Evolutionary conservation across 345 rosid genomes (phyloP), one percentile per base, ranked within the genome.

Genomic region (Punica granatum): DNA sequence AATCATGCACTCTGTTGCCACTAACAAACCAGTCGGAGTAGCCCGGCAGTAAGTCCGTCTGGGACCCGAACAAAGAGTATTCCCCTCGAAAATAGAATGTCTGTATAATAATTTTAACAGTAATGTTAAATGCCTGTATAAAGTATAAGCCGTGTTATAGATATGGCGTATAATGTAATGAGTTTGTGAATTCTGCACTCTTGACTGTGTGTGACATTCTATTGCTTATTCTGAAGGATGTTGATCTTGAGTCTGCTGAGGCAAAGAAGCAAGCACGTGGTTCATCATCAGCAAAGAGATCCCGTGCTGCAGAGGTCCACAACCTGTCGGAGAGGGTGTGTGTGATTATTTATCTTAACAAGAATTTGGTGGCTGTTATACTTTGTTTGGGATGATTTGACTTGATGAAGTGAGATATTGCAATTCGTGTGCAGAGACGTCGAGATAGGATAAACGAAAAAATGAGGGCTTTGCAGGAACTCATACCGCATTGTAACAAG

Each of bases 281-380:
- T 75, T 83, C 91, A 63, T 65, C 88, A 69, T 88, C 90, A 30
- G 67, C 83, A 2, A 89, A 89, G 81, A 88, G 95, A 76, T 77
- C 88, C 62, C 92, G 99, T 19, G 95, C 97, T 69, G 97, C 99
- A 10, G 83, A 94, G 79, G 95, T 94, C 78, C 99, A 94, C 77
- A 91, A 94, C 74, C 89, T 87, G 72, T 94, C 99, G 1, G 99
- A 94, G 71, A 87, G 99, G 91, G 99, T 94, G 34, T 30, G 88
- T 46, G 15, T 67, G 13, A 12, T 51, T 3, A 32, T 31, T 36
- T 53, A 10, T 31, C 13, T 56, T 30, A 26, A 1, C 19, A 30
- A 30, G 36, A 62, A 7, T 34, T 68, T 26, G 37, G 18, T 60
- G 7, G 15, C 25, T 26, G 31, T 25, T 53, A 30, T 53, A 21